Conservation (phyloP, 192 early-diverging fungal species). For the Backusella tuberculispora region DNA sequence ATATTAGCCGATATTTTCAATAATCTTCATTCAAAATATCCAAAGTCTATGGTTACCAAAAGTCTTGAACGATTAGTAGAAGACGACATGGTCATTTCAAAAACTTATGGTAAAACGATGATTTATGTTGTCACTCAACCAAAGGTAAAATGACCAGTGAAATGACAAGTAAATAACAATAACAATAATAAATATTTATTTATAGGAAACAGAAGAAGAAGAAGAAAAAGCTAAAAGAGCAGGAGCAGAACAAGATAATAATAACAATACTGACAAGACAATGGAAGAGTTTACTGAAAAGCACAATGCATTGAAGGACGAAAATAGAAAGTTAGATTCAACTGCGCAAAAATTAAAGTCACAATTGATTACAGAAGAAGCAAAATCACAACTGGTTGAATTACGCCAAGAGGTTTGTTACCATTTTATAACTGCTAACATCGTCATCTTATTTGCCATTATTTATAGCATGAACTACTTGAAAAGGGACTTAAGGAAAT, state of each 20-base stretch:
- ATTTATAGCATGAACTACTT: not conserved
- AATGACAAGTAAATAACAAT: not conserved
- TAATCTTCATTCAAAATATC: slow-evolving; percentile 22
- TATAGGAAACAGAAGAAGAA: not conserved
- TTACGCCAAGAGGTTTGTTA: not conserved
- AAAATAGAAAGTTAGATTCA: not conserved
- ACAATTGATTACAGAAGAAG: slow-evolving; percentile 1
- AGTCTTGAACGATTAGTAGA: slow-evolving; percentile 13
- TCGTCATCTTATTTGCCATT: no score
- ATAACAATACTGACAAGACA: not conserved
- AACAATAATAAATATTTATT: not conserved
- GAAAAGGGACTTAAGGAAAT: not conserved
- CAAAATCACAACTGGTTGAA: not conserved
- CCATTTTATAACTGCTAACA: no score
- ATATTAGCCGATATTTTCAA: slow-evolving; percentile 27
- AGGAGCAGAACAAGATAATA: no score
- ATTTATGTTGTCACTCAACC: slow-evolving; percentile 20
- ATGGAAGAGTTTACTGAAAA: not conserved
- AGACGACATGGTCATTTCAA: not conserved
- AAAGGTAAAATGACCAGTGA: not conserved
- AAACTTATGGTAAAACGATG: slow-evolving; percentile 20
- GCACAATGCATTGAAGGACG: not conserved
- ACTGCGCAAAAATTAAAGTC: slow-evolving; percentile 17
- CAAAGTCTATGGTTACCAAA: slow-evolving; percentile 11
- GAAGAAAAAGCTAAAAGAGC: not conserved